These are phyloP conservation scores for Vitis rupestris DNA, from an alignment of 164 flowering plant species.

Conservation along the genomic window DNA sequence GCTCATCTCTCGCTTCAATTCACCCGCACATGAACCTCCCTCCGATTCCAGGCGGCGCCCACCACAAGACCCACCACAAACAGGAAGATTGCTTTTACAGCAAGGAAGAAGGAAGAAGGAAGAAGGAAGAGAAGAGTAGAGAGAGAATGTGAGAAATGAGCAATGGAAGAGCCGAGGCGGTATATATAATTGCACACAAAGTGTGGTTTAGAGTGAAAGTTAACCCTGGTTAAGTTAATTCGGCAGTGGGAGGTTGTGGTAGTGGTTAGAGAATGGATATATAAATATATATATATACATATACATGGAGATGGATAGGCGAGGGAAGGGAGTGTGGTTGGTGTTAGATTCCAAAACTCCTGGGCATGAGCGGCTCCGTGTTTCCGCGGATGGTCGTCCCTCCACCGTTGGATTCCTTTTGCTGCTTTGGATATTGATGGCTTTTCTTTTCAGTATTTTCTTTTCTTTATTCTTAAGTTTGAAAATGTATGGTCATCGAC, in stretches of 20 bases:
- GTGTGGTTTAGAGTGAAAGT: neutral
- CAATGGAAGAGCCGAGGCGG: neutral
- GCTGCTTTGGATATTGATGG: conserved; percentile 8
- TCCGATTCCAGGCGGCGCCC: neutral
- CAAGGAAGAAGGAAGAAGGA: neutral
- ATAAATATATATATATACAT: too few species aligned
- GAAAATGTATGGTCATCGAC: neutral
- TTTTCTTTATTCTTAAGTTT: neutral
- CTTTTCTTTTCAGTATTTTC: conserved; percentile 3
- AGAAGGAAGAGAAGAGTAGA: neutral
- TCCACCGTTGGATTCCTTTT: conserved; percentile 53
- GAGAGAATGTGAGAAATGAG: neutral
- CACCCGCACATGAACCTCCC: neutral
- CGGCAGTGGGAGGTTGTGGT: conserved; percentile 1
- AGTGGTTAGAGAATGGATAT: neutral
- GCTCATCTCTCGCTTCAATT: conserved; percentile 32
- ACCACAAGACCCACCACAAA: neutral
- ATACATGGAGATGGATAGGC: neutral
- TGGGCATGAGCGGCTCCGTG: conserved; percentile 92
- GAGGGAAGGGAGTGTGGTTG: conserved; percentile 4
- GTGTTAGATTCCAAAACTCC: conserved; percentile 56
- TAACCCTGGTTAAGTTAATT: conserved; percentile 16
- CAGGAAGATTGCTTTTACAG: neutral
- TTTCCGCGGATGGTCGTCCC: conserved; percentile 67
- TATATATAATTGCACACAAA: neutral